Evolutionary conservation across 2,329 filamentous ascomycete species (phyloP), one percentile per base, ranked within the genome.

Genomic region (Aspergillus sp.): DNA sequence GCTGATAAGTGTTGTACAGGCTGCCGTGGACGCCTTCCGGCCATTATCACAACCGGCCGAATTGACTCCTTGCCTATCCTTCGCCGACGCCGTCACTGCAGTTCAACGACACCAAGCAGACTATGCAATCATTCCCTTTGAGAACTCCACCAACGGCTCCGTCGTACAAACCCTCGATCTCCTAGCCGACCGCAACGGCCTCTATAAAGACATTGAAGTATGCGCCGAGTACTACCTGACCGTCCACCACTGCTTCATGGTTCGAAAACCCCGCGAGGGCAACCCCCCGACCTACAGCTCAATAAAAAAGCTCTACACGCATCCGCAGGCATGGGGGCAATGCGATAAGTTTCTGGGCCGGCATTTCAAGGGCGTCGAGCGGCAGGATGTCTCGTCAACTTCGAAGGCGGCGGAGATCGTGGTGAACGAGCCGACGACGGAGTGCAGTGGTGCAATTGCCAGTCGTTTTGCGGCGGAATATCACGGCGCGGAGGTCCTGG

Each of bases 311-410:
- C 69, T 98, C 36, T 94, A 95, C 72, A 93, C 88, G 27, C 93
- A 98, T 68, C 90, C 91, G 7, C 93, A 98, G 69, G 93, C 89
- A 29, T 95, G 93, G 75, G 89, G 89, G 28, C 93, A 98, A 70
- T 96, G 90, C 68, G 82, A 82, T 40, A 67, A 63, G 6, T 95
- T 95, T 67, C 77, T 96, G 28, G 73, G 76, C 6, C 72, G 75
- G 29, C 74, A 86, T 57, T 78, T 95, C 51, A 82, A 82, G 56
- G 80, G 80, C 40, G 75, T 84, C n/a, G 88, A 94, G 70, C 78
- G 83, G 44, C 79, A 91, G 49, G 90, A 97, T 62, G 84, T 88
- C 39, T 85, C 82, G 50, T 93, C 86, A 29, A 98, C 93, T 4
- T 90, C 85, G 56, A 83, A 82, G 53, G 93, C 88, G 0, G 91